Percentiles rank a stretch among this genome's conserved stretches.
phyloP scores from a whole-genome alignment of 306 rosid species.

The Dalbergia cochinchinensis region DNA sequence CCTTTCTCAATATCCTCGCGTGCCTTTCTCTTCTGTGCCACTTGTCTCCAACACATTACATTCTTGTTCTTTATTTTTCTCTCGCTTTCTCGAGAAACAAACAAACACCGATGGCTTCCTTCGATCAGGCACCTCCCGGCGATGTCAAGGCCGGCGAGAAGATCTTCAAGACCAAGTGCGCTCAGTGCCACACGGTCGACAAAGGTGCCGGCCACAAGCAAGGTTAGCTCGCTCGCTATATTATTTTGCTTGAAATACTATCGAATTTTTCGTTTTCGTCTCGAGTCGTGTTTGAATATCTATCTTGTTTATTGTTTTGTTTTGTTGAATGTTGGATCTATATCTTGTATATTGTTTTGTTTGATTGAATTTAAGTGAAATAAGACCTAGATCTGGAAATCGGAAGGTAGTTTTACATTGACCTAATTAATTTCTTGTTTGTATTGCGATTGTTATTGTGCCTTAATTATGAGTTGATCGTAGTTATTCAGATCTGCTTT shows the following conservation, averaged over 20 bases:
- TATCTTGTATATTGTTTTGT: not conserved
- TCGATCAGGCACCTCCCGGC: constrained; percentile 82
- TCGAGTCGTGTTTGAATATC: constrained; percentile 31
- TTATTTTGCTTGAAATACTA: too few relatives aligned
- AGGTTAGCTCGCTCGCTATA: constrained; percentile 47
- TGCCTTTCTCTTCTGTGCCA: not conserved
- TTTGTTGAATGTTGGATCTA: constrained; percentile 37
- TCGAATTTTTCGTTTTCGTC: not conserved
- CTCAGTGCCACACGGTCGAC: constrained; percentile 92
- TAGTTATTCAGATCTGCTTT: not conserved
- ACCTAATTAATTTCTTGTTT: not conserved
- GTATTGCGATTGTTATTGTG: not conserved
- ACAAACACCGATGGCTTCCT: constrained; percentile 71
- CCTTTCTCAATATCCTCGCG: not conserved
- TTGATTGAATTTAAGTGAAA: not conserved
- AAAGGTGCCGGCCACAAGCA: constrained; percentile 96
- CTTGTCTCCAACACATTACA: not conserved
- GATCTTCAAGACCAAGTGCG: constrained; percentile 85
- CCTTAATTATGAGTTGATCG: not conserved
- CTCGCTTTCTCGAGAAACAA: constrained; percentile 4
- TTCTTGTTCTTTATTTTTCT: not conserved
- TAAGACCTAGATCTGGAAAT: constrained; percentile 27
- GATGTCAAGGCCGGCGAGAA: constrained; percentile 70
- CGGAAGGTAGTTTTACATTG: not conserved
- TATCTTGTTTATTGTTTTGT: not conserved